phyloP scores from a whole-genome alignment of 495 filamentous ascomycete genomes.

The Annulohypoxylon bovei region DNA sequence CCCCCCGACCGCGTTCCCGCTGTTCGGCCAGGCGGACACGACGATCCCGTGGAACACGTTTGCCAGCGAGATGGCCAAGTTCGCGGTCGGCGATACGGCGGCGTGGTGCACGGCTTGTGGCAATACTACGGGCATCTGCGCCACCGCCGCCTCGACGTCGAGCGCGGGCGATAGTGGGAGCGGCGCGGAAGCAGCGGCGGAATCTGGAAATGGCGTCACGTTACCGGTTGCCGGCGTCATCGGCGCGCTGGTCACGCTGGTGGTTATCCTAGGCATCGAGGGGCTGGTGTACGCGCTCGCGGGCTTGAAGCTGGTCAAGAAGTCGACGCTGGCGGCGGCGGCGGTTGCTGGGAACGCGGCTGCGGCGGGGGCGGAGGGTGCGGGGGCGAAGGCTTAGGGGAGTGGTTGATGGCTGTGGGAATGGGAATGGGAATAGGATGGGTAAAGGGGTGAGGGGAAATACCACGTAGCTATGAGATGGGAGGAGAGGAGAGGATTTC shows the following conservation, averaged over 20 bases:
- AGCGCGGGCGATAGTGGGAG: conserved; percentile 8
- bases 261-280: conserved; percentile 54
- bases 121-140: conserved; percentile 69
- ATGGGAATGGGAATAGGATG: not conserved
- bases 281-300: conserved; percentile 50
- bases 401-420: not conserved
- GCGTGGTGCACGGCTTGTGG: conserved; percentile 78
- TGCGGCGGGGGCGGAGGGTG: conserved; percentile 7
- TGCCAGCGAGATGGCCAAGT: conserved; percentile 63
- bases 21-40: conserved; percentile 69
- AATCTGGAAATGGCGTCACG: conserved; percentile 45
- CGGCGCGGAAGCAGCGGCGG: conserved; percentile 3
- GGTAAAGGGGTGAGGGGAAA: not conserved
- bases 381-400: conserved; percentile 10
- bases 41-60: conserved; percentile 73
- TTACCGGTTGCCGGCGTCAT: conserved; percentile 64
- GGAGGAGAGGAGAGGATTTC: not conserved
- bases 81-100: conserved; percentile 66
- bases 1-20: conserved; percentile 61
- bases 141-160: conserved; percentile 45
- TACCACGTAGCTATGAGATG: not conserved
- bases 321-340: conserved; percentile 37
- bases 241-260: conserved; percentile 59
- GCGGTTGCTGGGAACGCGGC: conserved; percentile 9
- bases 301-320: conserved; percentile 52